Evolutionary conservation across 352 stramenopile genomes (phyloP).

Genomic region (Phytophthora aleatoria): DNA sequence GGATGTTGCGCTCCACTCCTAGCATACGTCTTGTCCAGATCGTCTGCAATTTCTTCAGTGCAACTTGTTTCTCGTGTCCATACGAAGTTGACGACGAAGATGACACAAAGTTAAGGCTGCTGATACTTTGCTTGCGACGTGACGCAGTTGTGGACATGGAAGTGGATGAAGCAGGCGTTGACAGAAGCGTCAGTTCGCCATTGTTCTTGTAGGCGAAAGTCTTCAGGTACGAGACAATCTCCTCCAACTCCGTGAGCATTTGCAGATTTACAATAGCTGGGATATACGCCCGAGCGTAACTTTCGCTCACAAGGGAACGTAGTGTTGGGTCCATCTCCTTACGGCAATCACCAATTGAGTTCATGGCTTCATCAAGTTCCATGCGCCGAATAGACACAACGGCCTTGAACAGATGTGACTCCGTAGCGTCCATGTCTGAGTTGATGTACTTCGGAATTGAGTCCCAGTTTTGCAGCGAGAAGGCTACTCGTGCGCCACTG

Average conservation of each 20-base stretch:
- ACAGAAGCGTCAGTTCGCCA: constrained; percentile 74
- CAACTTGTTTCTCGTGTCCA: constrained; percentile 71
- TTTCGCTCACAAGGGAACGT: constrained; percentile 97
- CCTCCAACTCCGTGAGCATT: constrained; percentile 96
- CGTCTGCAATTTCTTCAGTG: constrained; percentile 76
- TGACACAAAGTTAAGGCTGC: constrained; percentile 80
- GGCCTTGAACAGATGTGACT: constrained; percentile 85
- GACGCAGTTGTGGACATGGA: constrained; percentile 35
- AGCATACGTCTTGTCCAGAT: constrained; percentile 91
- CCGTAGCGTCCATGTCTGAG: constrained; percentile 87
- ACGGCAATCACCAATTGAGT: constrained; percentile 93
- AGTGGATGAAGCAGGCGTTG: constrained; percentile 38
- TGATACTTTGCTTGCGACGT: constrained; percentile 77
- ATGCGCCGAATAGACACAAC: constrained; percentile 95
- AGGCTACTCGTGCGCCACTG: constrained; percentile 78
- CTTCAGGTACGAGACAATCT: constrained; percentile 88
- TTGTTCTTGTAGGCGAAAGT: constrained; percentile 82
- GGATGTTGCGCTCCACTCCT: constrained; percentile 94
- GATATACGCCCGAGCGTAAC: constrained; percentile 96
- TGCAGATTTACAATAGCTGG: constrained; percentile 97
- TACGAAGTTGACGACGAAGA: constrained; percentile 77
- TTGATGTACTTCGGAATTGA: constrained; percentile 87
- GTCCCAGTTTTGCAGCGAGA: constrained; percentile 87
- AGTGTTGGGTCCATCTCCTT: constrained; percentile 97
- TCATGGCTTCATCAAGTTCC: constrained; percentile 92